Evolutionary conservation across 768 basidiomycete species (phyloP), one percentile per base, ranked within the genome.

Genomic region (Lepiota brunneoincarnata): DNA sequence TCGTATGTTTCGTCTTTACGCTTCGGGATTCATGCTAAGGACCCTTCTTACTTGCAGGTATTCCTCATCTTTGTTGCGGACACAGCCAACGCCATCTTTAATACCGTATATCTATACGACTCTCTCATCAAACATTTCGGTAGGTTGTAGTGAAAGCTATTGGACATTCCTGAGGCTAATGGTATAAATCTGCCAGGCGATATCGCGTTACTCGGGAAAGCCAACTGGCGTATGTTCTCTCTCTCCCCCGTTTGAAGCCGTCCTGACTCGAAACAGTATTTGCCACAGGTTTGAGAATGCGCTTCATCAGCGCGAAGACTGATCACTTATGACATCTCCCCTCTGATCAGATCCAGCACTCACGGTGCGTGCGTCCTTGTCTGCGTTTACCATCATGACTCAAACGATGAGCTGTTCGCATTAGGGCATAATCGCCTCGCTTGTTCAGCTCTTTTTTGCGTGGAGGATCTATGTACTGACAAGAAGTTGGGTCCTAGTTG

Each of bases 121-220:
- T 72, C 78, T 5, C 68, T 82, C 26, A 73, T 82, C 34, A 62
- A 64, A 10, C 67, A 74, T 54, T 82, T 79, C 37, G 76, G 81
- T 79, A 46, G 11, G 67, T 20, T 20, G 12, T 12, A 15, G 5
- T 7, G 4, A 7, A 20, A 38, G 21, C 11, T n/a, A 44, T 38
- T 11, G 11, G 46, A n/a, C 12, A 23, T 26, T 10, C 23, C 24
- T 9, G 31, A 37, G 47, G 47, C 15, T 37, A 15, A 41, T 26
- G 20, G 18, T n/a, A 2, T 38, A 2, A 31, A 3, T 9, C 7
- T 9, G 7, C 10, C 28, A 66, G 66, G 61, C 18, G 57, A 65
- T 36, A 23, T 34, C 14, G 38, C 42, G 1, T 41, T 42, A 26
- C 49, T 68, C n/a, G 50, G 54, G 1, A 59, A 36, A 26, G 63